Evolutionary conservation across 768 basidiomycete genomes (phyloP).

Genomic region (Suillus spraguei): DNA sequence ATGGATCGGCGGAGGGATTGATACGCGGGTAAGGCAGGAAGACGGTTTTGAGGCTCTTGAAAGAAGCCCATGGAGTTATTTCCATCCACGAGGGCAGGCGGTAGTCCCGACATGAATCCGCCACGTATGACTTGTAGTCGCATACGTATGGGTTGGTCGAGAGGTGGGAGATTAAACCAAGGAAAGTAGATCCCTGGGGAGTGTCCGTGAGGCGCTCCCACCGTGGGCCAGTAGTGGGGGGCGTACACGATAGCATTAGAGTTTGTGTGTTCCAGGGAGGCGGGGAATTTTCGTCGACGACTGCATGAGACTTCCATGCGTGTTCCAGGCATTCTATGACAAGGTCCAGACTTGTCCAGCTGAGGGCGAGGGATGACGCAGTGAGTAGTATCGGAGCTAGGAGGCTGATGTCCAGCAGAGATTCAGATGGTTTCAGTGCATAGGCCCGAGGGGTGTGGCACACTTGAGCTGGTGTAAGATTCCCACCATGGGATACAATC

Average conservation of each 20-base stretch:
- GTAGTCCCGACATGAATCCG: background rate
- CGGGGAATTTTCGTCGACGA: conserved; percentile 25
- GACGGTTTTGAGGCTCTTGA: conserved; percentile 28
- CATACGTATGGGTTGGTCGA: background rate
- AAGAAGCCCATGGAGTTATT: conserved; percentile 33
- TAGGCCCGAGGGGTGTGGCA: background rate
- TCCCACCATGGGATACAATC: conserved; percentile 20
- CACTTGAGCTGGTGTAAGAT: conserved; percentile 6
- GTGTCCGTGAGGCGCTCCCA: conserved; percentile 30
- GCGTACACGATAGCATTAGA: conserved; percentile 37
- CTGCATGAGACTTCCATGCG: conserved; percentile 4
- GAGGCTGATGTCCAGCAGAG: conserved; percentile 23
- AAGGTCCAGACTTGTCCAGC: conserved; percentile 33
- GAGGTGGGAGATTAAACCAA: conserved; percentile 39
- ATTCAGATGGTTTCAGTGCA: background rate
- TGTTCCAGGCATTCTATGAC: conserved; percentile 35
- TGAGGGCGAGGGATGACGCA: conserved; percentile 31
- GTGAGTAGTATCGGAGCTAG: conserved; percentile 14
- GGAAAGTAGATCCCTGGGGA: conserved; percentile 34
- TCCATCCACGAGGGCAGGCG: conserved; percentile 19
- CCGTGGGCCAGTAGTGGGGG: conserved; percentile 34
- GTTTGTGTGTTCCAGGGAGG: conserved; percentile 19
- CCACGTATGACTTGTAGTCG: background rate
- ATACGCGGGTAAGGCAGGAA: background rate
- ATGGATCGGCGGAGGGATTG: background rate